Conservation (phyloP, 352 stramenopile genomes). For the Phytophthora multivora region DNA sequence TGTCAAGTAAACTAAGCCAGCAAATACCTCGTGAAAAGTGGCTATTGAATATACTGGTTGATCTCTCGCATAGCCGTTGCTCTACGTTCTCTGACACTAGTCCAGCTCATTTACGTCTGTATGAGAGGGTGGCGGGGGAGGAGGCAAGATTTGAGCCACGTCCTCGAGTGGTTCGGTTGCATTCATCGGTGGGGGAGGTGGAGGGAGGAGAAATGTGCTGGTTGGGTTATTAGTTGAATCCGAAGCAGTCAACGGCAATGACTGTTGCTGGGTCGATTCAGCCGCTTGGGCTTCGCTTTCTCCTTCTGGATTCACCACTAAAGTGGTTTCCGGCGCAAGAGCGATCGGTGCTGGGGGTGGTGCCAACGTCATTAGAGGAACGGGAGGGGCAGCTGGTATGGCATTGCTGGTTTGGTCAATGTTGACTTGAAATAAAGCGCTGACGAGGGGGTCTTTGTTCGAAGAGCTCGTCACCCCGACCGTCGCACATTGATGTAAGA, state of each 20-base stretch:
- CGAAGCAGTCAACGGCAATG: not conserved
- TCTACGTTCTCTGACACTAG: slow-evolving; percentile 17
- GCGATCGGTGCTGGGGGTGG: slow-evolving; percentile 16
- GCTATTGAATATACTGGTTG: slow-evolving; percentile 10
- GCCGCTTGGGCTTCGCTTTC: not conserved
- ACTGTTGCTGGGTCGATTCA: not conserved
- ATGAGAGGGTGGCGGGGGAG: slow-evolving; percentile 4
- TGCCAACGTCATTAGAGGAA: not conserved
- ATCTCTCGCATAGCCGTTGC: not conserved
- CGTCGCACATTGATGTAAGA: slow-evolving; percentile 78
- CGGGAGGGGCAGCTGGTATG: not conserved
- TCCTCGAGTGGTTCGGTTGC: slow-evolving; percentile 3
- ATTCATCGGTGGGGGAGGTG: slow-evolving; percentile 14
- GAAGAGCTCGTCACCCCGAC: slow-evolving; percentile 47
- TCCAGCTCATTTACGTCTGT: slow-evolving; percentile 66
- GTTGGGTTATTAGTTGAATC: not conserved
- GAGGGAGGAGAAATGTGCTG: slow-evolving; percentile 6
- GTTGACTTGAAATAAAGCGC: slow-evolving; percentile 37
- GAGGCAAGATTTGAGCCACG: not conserved
- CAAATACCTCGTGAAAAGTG: not conserved
- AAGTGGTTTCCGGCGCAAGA: not conserved
- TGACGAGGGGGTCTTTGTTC: slow-evolving; percentile 56
- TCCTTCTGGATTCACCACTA: not conserved
- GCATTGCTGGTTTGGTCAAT: too few species aligned
- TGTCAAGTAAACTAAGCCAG: not conserved